These are phyloP conservation scores for Paraphoma chrysanthemicola DNA, from an alignment of 2,329 filamentous ascomycete genomes.

Conservation along the genomic window DNA sequence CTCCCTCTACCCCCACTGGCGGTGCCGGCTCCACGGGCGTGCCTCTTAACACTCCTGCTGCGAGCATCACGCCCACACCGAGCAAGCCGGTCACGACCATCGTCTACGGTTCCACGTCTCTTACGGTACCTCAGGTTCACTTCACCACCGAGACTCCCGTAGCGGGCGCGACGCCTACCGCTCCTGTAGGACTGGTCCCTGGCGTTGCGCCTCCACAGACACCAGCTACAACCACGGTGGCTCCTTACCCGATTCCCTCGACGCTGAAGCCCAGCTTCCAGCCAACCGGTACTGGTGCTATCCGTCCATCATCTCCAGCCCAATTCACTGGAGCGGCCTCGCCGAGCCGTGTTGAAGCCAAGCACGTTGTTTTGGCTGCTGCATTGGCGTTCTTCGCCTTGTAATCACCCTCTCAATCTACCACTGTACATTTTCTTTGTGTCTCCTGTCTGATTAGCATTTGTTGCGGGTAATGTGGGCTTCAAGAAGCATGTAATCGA, in stretches of 20 bases:
- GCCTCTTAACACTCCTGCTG: constrained; percentile 21
- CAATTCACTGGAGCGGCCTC: constrained; percentile 46
- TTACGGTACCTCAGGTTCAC: constrained; percentile 56
- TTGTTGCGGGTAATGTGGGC: background rate
- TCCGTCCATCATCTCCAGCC: constrained; percentile 25
- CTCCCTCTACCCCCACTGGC: constrained; percentile 28
- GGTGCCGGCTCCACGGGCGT: constrained; percentile 14
- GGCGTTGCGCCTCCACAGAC: constrained; percentile 40
- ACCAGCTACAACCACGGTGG: constrained; percentile 30
- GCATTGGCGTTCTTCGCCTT: constrained; percentile 42
- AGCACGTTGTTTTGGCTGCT: constrained; percentile 36
- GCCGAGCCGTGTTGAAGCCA: constrained; percentile 26
- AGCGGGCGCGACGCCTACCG: constrained; percentile 34
- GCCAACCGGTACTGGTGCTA: constrained; percentile 32
- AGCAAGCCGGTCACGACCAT: constrained; percentile 48
- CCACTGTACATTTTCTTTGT: background rate
- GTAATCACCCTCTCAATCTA: constrained; percentile 20
- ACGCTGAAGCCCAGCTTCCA: constrained; percentile 29
- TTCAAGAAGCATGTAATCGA: background rate
- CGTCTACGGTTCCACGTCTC: constrained; percentile 50
- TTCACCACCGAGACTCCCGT: constrained; percentile 50
- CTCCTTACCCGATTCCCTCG: constrained; percentile 34
- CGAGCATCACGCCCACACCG: constrained; percentile 12
- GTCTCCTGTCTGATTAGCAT: background rate
- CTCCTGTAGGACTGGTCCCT: constrained; percentile 45